Evolutionary conservation across 768 basidiomycete species (phyloP).

Genomic region (Flagelloscypha sp.): DNA sequence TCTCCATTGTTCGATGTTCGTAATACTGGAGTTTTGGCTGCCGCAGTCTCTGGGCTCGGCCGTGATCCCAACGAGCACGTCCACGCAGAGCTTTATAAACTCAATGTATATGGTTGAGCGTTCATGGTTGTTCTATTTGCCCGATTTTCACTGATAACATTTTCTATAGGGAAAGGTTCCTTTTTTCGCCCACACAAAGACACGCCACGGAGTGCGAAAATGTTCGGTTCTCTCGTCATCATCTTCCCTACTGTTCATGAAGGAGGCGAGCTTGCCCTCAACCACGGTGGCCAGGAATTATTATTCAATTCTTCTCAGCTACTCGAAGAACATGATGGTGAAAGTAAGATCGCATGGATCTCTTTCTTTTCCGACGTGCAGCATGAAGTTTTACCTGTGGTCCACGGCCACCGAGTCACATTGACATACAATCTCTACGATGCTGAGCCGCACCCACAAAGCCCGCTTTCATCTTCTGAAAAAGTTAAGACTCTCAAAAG

Average conservation of each 20-base stretch:
- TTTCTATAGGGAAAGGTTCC: slow-evolving; percentile 16
- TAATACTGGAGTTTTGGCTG: slow-evolving; percentile 1
- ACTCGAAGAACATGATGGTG: slow-evolving; percentile 8
- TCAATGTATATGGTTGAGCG: slow-evolving; percentile 34
- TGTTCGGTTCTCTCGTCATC: slow-evolving; percentile 34
- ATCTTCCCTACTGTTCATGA: slow-evolving; percentile 28
- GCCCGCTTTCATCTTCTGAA: too few species aligned
- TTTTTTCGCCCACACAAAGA: slow-evolving; percentile 34
- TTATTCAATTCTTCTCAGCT: slow-evolving; percentile 20
- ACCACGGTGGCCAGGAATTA: slow-evolving; percentile 17
- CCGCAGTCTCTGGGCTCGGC: background rate
- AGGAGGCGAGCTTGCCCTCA: slow-evolving; percentile 25
- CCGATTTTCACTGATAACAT: too few species aligned
- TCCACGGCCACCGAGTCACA: slow-evolving; percentile 14
- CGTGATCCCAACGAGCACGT: slow-evolving; percentile 4
- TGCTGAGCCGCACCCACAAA: too few species aligned
- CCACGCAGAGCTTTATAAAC: slow-evolving; percentile 24
- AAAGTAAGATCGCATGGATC: slow-evolving; percentile 12
- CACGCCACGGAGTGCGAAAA: slow-evolving; percentile 23
- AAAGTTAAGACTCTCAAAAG: too few species aligned
- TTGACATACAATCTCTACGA: slow-evolving; percentile 16
- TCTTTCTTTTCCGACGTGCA: slow-evolving; percentile 18
- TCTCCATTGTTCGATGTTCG: slow-evolving; percentile 4
- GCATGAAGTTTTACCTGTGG: slow-evolving; percentile 16
- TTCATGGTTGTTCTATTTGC: too few species aligned